Conservation (phyloP, 495 filamentous ascomycete species). For the Talaromyces stipitatus region DNA sequence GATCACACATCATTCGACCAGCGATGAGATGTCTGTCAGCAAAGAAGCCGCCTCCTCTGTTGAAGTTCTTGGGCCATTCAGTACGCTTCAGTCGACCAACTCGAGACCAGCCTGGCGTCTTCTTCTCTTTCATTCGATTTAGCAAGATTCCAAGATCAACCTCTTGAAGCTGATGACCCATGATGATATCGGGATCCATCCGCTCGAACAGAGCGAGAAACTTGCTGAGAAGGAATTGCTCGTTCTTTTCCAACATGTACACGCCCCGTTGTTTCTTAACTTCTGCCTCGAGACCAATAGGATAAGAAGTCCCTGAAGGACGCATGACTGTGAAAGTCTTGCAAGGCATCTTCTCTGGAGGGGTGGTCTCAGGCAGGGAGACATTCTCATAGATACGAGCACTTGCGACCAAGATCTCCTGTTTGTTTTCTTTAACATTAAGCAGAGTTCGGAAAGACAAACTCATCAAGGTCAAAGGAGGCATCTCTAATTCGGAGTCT, state of each 20-base stretch:
- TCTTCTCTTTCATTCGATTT: constrained; percentile 80
- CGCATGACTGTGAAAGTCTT: constrained; percentile 89
- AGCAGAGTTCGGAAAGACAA: constrained; percentile 79
- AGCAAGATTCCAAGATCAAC: constrained; percentile 91
- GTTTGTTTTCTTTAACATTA: constrained; percentile 91
- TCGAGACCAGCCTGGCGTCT: constrained; percentile 85
- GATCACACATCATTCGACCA: constrained; percentile 85
- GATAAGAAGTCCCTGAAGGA: constrained; percentile 66
- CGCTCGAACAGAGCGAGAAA: constrained; percentile 83
- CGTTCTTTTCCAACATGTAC: constrained; percentile 72
- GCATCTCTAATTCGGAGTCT: constrained; percentile 72
- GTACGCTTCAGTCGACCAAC: constrained; percentile 77
- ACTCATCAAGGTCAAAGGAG: constrained; percentile 90
- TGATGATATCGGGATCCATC: constrained; percentile 85
- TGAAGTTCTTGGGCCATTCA: constrained; percentile 83
- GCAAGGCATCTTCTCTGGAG: constrained; percentile 78
- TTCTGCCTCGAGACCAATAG: constrained; percentile 75
- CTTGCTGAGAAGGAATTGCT: constrained; percentile 72
- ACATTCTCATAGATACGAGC: constrained; percentile 89
- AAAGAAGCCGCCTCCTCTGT: constrained; percentile 83
- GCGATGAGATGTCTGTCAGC: constrained; percentile 83
- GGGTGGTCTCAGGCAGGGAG: constrained; percentile 77
- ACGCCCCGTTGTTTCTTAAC: constrained; percentile 61
- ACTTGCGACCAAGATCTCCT: constrained; percentile 86
- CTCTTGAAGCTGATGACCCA: constrained; percentile 95